Base-by-base conservation (phyloP, 2,329 filamentous ascomycete species). In the Penicillium sp. region DNA sequence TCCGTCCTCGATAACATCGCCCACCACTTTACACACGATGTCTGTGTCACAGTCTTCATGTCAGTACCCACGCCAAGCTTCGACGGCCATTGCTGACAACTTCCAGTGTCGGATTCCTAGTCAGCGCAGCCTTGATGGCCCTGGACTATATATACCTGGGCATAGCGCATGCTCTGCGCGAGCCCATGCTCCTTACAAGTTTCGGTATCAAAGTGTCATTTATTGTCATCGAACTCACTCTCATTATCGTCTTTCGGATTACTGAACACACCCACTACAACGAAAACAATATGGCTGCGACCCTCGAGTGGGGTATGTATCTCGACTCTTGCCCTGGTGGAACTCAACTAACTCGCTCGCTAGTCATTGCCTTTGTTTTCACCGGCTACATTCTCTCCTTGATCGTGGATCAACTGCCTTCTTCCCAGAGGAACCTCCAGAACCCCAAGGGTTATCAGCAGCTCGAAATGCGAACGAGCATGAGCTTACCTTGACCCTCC, bases 321-420 rank as follows among this genome's bases (percentile, higher is more conserved):
- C 5, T 16, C 13, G 31, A 4, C 4, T 49, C 34, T 27, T 7
- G 4, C 16, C 18, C 0, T 14, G 8, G n/a, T 16, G 7, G 5
- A 5, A 6, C 7, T 34, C 2, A 11, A 7, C 57, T 59, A 48
- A 60, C 27, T 5, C 1, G 9, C 6, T 11, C 11, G 14, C 43
- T 14, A 61, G 59, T 59, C 24, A 59, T 59, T 43, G 59, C 59
- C 16, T 61, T 61, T 22, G 56, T 59, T 2, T 61, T 61, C 32
- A 60, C 57, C 8, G 59, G 59, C 7, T 61, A 61, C 42, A 53
- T 61, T 32, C 44, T 61, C 13, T 61, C 59, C 18, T 61, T 61
- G 39, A 57, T 57, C 9, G 55, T 61, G 36, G 59, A 61, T 43
- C 40, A 60, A 10, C 38, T 56, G 39, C 57, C 57, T 6, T 55